phyloP scores from a whole-genome alignment of 371 early-diverging fungal genomes.

The Vairimorpha ceranae region DNA sequence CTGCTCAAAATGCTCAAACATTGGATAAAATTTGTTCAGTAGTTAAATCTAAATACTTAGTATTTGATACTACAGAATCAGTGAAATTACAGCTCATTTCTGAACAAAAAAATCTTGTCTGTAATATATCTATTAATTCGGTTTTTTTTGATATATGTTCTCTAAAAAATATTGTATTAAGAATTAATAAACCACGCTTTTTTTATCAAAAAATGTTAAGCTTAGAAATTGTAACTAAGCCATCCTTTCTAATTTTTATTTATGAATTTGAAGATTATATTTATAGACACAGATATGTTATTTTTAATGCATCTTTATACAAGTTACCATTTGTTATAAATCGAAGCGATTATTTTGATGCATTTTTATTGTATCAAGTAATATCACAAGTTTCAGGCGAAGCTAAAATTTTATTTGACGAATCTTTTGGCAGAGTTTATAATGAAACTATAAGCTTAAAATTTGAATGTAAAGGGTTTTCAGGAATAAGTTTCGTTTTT shows the following conservation, averaged over 20 bases:
- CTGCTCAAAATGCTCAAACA: slow-evolving; percentile 12
- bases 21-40: slow-evolving; percentile 7
- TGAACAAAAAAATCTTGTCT: not conserved
- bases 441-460: not conserved
- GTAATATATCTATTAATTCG: not conserved
- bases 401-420: not conserved
- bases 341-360: not conserved
- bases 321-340: slow-evolving; percentile 1
- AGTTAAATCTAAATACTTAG: slow-evolving; percentile 2
- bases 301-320: not conserved
- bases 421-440: not conserved
- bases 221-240: slow-evolving; percentile 6
- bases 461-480: not conserved
- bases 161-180: slow-evolving; percentile 3
- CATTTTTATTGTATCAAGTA: not conserved
- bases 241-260: slow-evolving; percentile 14
- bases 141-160: not conserved
- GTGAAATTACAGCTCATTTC: slow-evolving; percentile 13
- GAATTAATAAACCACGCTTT: slow-evolving; percentile 19
- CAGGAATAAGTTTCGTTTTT: not conserved
- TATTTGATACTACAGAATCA: slow-evolving; percentile 6
- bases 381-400: not conserved
- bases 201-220: slow-evolving; percentile 15
- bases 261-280: slow-evolving; percentile 30
- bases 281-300: slow-evolving; percentile 21